Percentiles rank a stretch among this genome's conserved stretches.
These are phyloP conservation scores for Paxillus involutus DNA, from an alignment of 768 basidiomycete species.

Conservation along the genomic window DNA sequence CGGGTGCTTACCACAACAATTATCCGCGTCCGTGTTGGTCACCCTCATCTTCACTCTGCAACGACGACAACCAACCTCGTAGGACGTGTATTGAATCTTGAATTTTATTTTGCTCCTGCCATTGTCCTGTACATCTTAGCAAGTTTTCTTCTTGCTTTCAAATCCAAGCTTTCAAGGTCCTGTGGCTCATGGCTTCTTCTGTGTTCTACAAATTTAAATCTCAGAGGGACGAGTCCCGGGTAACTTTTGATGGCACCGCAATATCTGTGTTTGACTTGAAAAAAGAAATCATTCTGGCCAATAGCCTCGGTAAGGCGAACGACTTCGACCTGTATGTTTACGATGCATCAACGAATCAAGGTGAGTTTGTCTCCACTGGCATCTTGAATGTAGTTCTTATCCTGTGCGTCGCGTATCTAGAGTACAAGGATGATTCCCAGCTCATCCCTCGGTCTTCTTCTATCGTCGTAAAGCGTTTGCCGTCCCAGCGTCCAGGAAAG, in stretches of 20 bases:
- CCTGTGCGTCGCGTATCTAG: slow-evolving; percentile 38
- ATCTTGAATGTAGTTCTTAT: not conserved
- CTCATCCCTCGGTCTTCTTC: slow-evolving; percentile 95
- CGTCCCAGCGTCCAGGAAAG: slow-evolving; percentile 77
- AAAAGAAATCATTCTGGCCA: slow-evolving; percentile 95
- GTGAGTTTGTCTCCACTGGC: slow-evolving; percentile 40
- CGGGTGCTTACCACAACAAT: slow-evolving; percentile 6
- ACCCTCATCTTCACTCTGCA: slow-evolving; percentile 2
- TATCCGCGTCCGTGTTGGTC: not conserved
- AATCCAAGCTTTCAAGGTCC: slow-evolving; percentile 12
- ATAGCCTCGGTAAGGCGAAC: slow-evolving; percentile 93
- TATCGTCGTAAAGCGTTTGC: slow-evolving; percentile 88
- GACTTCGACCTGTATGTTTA: slow-evolving; percentile 94
- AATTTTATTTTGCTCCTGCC: slow-evolving; percentile 11
- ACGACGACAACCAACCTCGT: slow-evolving; percentile 21
- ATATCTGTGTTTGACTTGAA: slow-evolving; percentile 99
- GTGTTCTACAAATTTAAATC: slow-evolving; percentile 99
- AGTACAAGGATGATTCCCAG: slow-evolving; percentile 88
- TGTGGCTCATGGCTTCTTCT: slow-evolving; percentile 73
- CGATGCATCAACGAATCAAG: slow-evolving; percentile 86
- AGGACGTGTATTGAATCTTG: slow-evolving; percentile 23
- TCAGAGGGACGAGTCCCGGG: slow-evolving; percentile 89
- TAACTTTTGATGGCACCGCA: slow-evolving; percentile 97
- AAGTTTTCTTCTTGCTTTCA: slow-evolving; percentile 5
- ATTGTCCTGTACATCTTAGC: slow-evolving; percentile 17